Percentiles rank a stretch among this genome's conserved stretches.
Evolutionary conservation across 2,329 filamentous ascomycete genomes (phyloP).

Genomic region (Fusarium haematococcum): DNA sequence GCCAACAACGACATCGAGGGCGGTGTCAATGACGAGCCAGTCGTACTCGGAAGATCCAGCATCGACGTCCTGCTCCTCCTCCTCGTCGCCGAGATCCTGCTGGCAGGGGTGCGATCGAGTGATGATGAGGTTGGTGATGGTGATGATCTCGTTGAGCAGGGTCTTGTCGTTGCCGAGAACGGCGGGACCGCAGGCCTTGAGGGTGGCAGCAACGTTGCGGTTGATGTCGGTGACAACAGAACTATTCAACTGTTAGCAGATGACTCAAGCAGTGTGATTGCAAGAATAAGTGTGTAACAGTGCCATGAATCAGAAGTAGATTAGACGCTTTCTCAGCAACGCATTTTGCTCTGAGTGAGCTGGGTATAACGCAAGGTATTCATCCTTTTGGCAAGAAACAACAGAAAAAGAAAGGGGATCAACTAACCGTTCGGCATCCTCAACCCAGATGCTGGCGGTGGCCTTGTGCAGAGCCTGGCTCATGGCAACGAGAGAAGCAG

Average conservation of each 20-base stretch:
- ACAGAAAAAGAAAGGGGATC: slow-evolving; percentile 24
- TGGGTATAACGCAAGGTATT: slow-evolving; percentile 94
- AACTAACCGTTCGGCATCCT: slow-evolving; percentile 94
- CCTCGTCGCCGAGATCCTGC: slow-evolving; percentile 85
- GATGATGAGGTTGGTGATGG: slow-evolving; percentile 81
- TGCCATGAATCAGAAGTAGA: slow-evolving; percentile 52
- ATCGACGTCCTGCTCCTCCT: slow-evolving; percentile 79
- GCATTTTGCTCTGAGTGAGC: slow-evolving; percentile 97
- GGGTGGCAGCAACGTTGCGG: slow-evolving; percentile 88
- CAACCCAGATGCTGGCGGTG: slow-evolving; percentile 86
- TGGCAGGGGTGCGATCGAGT: slow-evolving; percentile 94
- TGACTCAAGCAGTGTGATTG: slow-evolving; percentile 24
- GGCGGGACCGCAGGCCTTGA: slow-evolving; percentile 91
- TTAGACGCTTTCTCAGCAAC: slow-evolving; percentile 85
- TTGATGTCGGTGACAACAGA: slow-evolving; percentile 94
- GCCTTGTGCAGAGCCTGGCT: slow-evolving; percentile 87
- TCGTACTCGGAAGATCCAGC: slow-evolving; percentile 92
- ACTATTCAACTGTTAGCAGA: slow-evolving; percentile 66
- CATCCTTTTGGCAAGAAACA: slow-evolving; percentile 74
- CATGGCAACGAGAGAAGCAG: slow-evolving; percentile 83
- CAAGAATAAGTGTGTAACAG: slow-evolving; percentile 42
- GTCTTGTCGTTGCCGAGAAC: slow-evolving; percentile 72
- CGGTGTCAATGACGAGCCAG: slow-evolving; percentile 96
- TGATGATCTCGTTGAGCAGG: slow-evolving; percentile 80
- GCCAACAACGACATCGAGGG: slow-evolving; percentile 88